Evolutionary conservation across 345 rosid species (phyloP), one percentile per base, ranked within the genome.

Genomic region (Eucalyptus curtisii): DNA sequence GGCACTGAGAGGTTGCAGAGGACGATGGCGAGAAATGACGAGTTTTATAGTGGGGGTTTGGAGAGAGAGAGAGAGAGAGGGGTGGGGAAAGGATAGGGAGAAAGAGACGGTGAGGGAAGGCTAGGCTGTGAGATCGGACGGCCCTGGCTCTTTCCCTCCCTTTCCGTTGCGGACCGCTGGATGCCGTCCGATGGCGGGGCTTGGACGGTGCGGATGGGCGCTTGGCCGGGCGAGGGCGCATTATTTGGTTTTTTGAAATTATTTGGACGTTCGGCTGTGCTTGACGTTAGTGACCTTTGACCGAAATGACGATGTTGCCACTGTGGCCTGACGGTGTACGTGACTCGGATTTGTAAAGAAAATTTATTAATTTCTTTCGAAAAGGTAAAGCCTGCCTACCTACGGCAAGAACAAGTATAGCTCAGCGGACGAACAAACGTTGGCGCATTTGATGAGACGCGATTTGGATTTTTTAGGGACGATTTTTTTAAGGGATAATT

Each of bases 51-150:
- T 44, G 55, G 59, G 87, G 55, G 16, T 87, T 27, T 86, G 84
- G 52, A 49, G 87, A 24, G 25, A 55, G 52, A 48, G 61, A 14
- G 24, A 33, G 89, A 4, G 30, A n/a, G n/a, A n/a, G 13, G 61
- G 20, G 87, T 11, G 49, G 49, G 49, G 49, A 13, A 10, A 13
- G 13, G 49, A 10, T 15, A 24, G 61, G 13, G 61, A 13, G 45
- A 5, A 16, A 50, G 89, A 85, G 84, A 19, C 61, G 44, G 90
- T 20, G 57, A 12, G 76, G 45, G 59, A 37, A 22, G 86, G 88
- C 80, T 42, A 27, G 87, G 87, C 82, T 31, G 82, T 87, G 88
- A 42, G 90, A 93, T 93, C 94, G 42, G 86, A 93, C 93, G 92
- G 91, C 57, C 88, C 27, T 25, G 44, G 68, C 71, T 88, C 84